A percentile compares a stretch with the other conserved stretches of the same genome.
Conservation (phyloP, 164 flowering plant genomes). For the Tinospora cordifolia region DNA sequence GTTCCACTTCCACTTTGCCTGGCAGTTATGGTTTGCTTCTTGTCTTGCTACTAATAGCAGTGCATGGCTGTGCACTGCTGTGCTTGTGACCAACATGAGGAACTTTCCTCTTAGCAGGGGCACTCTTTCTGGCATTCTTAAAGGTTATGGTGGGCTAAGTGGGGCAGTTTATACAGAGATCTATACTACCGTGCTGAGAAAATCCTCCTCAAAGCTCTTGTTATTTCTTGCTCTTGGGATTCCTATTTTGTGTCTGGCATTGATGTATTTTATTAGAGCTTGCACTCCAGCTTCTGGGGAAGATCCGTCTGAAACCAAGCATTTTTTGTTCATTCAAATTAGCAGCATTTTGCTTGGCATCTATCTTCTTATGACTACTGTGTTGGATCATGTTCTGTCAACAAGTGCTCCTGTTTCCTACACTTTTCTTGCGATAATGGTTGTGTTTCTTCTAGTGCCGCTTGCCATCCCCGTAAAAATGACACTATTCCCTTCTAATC, state of each 20-base stretch:
- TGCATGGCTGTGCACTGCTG: constrained; percentile 75
- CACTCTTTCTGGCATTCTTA: constrained; percentile 80
- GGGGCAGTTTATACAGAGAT: constrained; percentile 82
- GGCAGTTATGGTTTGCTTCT: constrained; percentile 75
- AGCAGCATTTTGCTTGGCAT: constrained; percentile 59
- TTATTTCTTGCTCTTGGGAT: constrained; percentile 68
- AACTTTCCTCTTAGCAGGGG: constrained; percentile 81
- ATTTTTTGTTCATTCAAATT: constrained; percentile 62
- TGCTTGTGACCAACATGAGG: constrained; percentile 85
- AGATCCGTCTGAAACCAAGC: constrained; percentile 41
- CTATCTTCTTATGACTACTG: constrained; percentile 61
- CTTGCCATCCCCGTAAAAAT: constrained; percentile 80
- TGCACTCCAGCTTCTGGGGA: constrained; percentile 73
- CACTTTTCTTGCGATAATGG: constrained; percentile 44
- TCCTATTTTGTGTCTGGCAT: constrained; percentile 50
- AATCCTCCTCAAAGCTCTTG: constrained; percentile 55
- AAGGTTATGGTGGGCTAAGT: constrained; percentile 78
- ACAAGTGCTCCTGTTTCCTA: constrained; percentile 37
- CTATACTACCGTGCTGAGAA: constrained; percentile 41
- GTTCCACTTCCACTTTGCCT: constrained; percentile 2
- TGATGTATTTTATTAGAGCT: constrained; percentile 69
- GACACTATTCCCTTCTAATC: constrained; percentile 49
- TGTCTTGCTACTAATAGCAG: constrained; percentile 66
- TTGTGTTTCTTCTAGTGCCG: constrained; percentile 70
- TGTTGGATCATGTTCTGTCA: constrained; percentile 34